Evolutionary conservation across 2,329 filamentous ascomycete species (phyloP), one percentile per base, ranked within the genome.

Genomic region (Xylaria sp.): DNA sequence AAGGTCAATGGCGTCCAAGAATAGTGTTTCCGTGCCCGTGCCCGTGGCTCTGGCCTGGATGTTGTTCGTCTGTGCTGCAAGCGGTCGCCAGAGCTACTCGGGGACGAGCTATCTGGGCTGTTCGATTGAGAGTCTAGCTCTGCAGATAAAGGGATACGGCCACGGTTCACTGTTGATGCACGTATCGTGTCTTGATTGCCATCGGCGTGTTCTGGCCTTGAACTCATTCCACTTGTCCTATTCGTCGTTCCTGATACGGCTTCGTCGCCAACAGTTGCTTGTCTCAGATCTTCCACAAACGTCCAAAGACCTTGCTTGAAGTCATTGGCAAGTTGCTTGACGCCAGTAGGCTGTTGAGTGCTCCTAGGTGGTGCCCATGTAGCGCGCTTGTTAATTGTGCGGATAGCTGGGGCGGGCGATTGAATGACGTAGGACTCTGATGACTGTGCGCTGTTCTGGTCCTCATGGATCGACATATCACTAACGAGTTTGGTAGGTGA

Each of bases 211-310:
- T 59, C 63, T 6, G 66, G 57, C 25, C 73, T 70, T 2, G 70
- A 57, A 61, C 66, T 58, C 73, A 73, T 72, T 53, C 72, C 75
- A 63, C 67, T 74, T 63, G 75, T 78, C 46, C 76, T 69, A 62
- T 78, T 72, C 42, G 71, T 73, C n/a, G 72, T 76, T 14, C 87
- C 89, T 63, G 83, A 87, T 66, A 92, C 87, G 15, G 89, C 92
- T 79, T 99, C 95, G 57, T 99, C 95, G 23, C 95, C 95, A 6
- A 99, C 93, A 0, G 95, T 97, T 14, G 94, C 96, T 77, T 98
- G 95, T 68, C 94, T 86, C 50, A 99, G 87, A 74, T 99, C 95
- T 75, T 98, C 95, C 63, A 97, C 88, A 77, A 99, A 99, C 1
- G 92, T 97, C 87, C 91, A 94, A 51, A 99, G 80, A 1, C 95